A percentile compares a stretch with the other conserved stretches of the same genome.
These are phyloP conservation scores for Coffea humblotiana DNA, from an alignment of 305 asterid species.

Conservation along the genomic window DNA sequence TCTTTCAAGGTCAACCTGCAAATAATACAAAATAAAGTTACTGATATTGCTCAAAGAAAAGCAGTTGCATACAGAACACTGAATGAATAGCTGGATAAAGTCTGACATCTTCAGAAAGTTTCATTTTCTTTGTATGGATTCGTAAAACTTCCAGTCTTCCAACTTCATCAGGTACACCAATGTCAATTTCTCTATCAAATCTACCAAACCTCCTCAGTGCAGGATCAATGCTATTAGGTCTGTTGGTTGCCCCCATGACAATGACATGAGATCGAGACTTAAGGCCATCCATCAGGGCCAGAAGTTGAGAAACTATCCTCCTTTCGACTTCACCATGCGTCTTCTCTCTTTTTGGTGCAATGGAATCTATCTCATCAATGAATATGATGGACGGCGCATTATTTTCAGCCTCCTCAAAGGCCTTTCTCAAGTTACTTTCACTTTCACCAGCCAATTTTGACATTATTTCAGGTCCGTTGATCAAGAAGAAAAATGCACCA, in stretches of 20 bases:
- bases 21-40: no score
- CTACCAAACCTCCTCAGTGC: conserved; percentile 63
- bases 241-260: conserved; percentile 56
- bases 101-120: conserved; percentile 46
- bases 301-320: conserved; percentile 54
- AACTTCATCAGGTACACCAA: conserved; percentile 58
- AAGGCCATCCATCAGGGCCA: conserved; percentile 60
- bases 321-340: conserved; percentile 58
- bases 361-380: conserved; percentile 56
- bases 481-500: conserved; percentile 54
- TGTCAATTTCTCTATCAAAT: conserved; percentile 52
- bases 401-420: conserved; percentile 59
- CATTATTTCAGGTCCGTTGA: conserved; percentile 53
- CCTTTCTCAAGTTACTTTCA: conserved; percentile 54
- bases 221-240: conserved; percentile 59
- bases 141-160: conserved; percentile 54
- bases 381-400: conserved; percentile 46
- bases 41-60: no score
- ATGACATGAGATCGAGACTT: conserved; percentile 57
- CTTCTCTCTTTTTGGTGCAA: conserved; percentile 54
- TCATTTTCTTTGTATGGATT: conserved; percentile 54
- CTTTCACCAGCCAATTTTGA: conserved; percentile 60
- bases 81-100: neutral
- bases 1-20: conserved; percentile 55
- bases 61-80: no score